phyloP scores from a whole-genome alignment of 2,329 filamentous ascomycete genomes.

The Ploettnerulaceae sp. region DNA sequence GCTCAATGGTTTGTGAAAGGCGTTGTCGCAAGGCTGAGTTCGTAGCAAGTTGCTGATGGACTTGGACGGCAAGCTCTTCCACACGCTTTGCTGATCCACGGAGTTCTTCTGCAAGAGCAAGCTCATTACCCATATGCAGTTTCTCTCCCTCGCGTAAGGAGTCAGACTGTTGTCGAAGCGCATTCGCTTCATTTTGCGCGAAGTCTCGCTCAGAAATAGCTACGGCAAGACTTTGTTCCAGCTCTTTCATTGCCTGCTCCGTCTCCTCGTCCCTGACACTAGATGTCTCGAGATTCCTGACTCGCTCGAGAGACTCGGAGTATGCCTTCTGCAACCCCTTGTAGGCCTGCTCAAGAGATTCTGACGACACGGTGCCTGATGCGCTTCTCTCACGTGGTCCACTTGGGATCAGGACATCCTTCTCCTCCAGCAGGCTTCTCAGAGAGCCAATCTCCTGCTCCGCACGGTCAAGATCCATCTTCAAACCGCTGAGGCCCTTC shows the following conservation, averaged over 20 bases:
- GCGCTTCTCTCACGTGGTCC: constrained; percentile 43
- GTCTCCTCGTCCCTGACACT: constrained; percentile 53
- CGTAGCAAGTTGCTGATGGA: constrained; percentile 72
- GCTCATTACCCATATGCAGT: constrained; percentile 53
- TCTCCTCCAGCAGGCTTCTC: constrained; percentile 70
- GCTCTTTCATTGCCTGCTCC: constrained; percentile 54
- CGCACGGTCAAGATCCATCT: constrained; percentile 94
- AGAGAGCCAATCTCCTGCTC: constrained; percentile 90
- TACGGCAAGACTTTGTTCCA: constrained; percentile 64
- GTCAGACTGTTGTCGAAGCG: constrained; percentile 58
- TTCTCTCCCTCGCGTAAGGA: constrained; percentile 53
- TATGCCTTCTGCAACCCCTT: constrained; percentile 70
- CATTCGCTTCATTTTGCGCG: constrained; percentile 59
- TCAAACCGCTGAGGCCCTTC: constrained; percentile 79
- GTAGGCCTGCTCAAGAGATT: constrained; percentile 70
- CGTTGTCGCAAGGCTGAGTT: constrained; percentile 73
- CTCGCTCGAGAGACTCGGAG: constrained; percentile 57
- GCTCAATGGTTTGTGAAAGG: constrained; percentile 71
- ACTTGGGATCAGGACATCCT: constrained; percentile 72
- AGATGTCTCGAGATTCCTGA: constrained; percentile 57
- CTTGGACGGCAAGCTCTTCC: constrained; percentile 73
- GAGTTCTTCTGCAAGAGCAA: constrained; percentile 63
- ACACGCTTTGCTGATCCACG: constrained; percentile 70
- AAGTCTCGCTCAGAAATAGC: constrained; percentile 68
- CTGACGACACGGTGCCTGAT: constrained; percentile 54